These are phyloP conservation scores for Botryotinia calthae DNA, from an alignment of 2,329 filamentous ascomycete species.

Conservation along the genomic window DNA sequence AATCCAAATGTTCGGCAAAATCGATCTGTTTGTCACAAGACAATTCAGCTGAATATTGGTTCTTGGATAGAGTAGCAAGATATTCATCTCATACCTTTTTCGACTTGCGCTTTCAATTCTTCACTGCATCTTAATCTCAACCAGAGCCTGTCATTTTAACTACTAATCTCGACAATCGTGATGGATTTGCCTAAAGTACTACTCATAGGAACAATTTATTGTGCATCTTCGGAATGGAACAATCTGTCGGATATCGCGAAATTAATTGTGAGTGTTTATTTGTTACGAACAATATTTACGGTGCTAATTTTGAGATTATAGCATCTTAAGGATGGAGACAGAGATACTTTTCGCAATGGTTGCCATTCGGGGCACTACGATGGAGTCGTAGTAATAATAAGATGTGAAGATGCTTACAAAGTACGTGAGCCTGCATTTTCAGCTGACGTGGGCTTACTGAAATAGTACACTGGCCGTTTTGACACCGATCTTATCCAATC, in stretches of 20 bases:
- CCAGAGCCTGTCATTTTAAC: background rate
- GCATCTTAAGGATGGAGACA: background rate
- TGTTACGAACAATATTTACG: background rate
- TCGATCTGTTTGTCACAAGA: background rate
- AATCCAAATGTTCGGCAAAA: background rate
- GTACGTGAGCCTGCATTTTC: background rate
- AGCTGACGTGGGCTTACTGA: too few relatives aligned
- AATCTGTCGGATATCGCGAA: background rate
- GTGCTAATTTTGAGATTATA: background rate
- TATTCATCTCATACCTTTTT: background rate
- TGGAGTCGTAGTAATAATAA: background rate
- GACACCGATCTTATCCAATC: conserved; percentile 64
- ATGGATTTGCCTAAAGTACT: background rate
- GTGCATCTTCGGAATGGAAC: background rate
- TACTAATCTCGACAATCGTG: background rate
- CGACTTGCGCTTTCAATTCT: background rate
- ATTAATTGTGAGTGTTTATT: background rate
- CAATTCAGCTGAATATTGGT: background rate
- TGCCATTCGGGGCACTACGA: background rate
- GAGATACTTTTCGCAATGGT: background rate
- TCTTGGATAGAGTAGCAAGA: background rate
- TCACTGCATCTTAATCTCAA: too few relatives aligned
- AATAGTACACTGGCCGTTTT: conserved; percentile 52
- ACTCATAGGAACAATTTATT: background rate
- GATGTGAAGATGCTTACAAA: background rate